Evolutionary conservation across 805 yeast genomes (phyloP).

Genomic region (Yarrowia deformans): DNA sequence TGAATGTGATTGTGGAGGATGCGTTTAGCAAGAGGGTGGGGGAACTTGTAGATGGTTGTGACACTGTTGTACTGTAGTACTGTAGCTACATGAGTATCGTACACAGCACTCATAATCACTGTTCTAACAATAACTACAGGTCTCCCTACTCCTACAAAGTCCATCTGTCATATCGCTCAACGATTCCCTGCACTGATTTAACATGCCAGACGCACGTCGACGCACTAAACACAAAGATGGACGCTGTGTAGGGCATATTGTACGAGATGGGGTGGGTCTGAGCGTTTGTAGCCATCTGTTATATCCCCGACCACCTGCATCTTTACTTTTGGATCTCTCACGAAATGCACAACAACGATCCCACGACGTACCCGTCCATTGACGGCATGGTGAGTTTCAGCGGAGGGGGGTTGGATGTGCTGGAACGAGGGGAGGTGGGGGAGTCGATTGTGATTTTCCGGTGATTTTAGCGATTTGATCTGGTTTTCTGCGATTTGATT

Average conservation of each 20-base stretch:
- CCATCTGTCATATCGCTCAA: not conserved
- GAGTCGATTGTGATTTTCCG: not conserved
- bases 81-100: too few species aligned
- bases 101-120: too few species aligned
- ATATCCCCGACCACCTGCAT: slow-evolving; percentile 14
- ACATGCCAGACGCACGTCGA: not conserved
- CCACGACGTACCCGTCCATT: slow-evolving; percentile 7
- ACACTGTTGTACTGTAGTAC: too few species aligned
- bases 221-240: slow-evolving; percentile 1
- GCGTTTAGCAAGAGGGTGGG: too few species aligned
- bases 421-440: not conserved
- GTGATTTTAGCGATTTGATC: not conserved
- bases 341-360: slow-evolving; percentile 22
- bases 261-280: not conserved
- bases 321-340: not conserved
- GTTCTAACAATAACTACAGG: too few species aligned
- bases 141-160: too few species aligned
- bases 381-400: slow-evolving; percentile 14
- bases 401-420: not conserved
- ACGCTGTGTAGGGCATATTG: slow-evolving; percentile 13
- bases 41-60: too few species aligned
- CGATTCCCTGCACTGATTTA: not conserved
- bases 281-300: not conserved
- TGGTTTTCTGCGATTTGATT: not conserved
- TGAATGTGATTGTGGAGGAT: not conserved